Conservation (phyloP, 371 early-diverging fungal species). For the Lichtheimia hyalospora region DNA sequence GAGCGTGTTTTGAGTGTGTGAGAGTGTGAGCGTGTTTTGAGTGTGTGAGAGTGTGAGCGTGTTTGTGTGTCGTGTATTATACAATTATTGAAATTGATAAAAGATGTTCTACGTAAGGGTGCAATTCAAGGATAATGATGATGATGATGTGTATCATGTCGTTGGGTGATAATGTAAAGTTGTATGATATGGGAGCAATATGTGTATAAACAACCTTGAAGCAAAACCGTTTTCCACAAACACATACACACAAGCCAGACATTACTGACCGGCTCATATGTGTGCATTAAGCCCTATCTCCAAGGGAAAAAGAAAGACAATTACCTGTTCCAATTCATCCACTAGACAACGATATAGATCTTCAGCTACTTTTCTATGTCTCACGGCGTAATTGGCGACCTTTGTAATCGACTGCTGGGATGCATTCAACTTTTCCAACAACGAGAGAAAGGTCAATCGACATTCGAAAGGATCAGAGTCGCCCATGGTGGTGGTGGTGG, state of each 20-base stretch:
- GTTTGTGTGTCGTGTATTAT: constrained; percentile 4
- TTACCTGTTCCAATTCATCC: constrained; percentile 71
- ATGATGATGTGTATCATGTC: background rate
- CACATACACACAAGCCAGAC: too few species aligned
- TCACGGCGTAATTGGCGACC: constrained; percentile 68
- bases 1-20: constrained; percentile 4
- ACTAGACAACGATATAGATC: constrained; percentile 75
- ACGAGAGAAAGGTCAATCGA: constrained; percentile 60
- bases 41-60: constrained; percentile 2
- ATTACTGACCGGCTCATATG: too few species aligned
- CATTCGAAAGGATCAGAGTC: constrained; percentile 82
- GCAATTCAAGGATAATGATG: constrained; percentile 6
- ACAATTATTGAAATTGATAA: background rate
- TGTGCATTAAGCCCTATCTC: background rate
- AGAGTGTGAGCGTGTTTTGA: constrained; percentile 4
- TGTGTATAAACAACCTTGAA: too few species aligned
- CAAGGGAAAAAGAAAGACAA: constrained; percentile 4
- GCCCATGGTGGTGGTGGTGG: constrained; percentile 17
- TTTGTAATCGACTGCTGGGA: constrained; percentile 76
- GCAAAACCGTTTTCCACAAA: too few species aligned
- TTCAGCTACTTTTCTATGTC: constrained; percentile 64
- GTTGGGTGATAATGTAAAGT: too few species aligned
- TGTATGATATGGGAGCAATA: too few species aligned
- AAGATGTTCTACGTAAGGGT: too few species aligned
- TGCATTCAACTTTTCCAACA: constrained; percentile 71